These are phyloP conservation scores for Asterochloris sp. DNA, from an alignment of 139 green algal genomes.

Conservation along the genomic window DNA sequence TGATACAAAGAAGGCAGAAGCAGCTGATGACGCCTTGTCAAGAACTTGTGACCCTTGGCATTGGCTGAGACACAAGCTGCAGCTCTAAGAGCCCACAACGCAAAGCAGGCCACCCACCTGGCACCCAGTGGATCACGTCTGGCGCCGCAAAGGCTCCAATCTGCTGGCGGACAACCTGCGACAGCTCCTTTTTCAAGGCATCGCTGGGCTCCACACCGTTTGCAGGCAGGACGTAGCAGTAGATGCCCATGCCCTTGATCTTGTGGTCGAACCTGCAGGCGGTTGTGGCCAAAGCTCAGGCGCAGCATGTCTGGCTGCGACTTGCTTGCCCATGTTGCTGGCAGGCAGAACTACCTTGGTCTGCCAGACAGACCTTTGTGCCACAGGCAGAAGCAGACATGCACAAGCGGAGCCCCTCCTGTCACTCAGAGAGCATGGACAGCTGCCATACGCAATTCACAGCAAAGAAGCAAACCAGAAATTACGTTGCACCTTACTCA, in stretches of 20 bases:
- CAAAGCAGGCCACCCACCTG: constrained; percentile 20
- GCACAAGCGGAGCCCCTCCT: too few species aligned
- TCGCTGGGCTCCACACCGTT: constrained; percentile 18
- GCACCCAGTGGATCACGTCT: constrained; percentile 94
- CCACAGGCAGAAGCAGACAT: too few species aligned
- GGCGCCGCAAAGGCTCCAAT: constrained; percentile 86
- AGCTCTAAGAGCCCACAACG: neutral
- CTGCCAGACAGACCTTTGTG: neutral
- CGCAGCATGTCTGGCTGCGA: too few species aligned
- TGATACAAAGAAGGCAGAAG: too few species aligned
- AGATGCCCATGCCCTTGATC: constrained; percentile 94
- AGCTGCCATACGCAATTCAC: neutral
- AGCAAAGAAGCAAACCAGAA: neutral
- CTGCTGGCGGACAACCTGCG: constrained; percentile 48
- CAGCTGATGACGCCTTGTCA: too few species aligned
- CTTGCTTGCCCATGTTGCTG: neutral
- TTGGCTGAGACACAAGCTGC: too few species aligned
- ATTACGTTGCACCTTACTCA: neutral
- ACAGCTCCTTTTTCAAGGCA: constrained; percentile 58
- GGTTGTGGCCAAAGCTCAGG: too few species aligned
- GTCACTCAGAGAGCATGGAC: too few species aligned
- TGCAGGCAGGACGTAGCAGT: constrained; percentile 89
- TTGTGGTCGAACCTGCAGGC: constrained; percentile 72
- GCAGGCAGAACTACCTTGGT: neutral
- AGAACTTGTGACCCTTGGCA: too few species aligned